Evolutionary conservation across 2,329 filamentous ascomycete genomes (phyloP).

Genomic region (Botryotinia globosa): DNA sequence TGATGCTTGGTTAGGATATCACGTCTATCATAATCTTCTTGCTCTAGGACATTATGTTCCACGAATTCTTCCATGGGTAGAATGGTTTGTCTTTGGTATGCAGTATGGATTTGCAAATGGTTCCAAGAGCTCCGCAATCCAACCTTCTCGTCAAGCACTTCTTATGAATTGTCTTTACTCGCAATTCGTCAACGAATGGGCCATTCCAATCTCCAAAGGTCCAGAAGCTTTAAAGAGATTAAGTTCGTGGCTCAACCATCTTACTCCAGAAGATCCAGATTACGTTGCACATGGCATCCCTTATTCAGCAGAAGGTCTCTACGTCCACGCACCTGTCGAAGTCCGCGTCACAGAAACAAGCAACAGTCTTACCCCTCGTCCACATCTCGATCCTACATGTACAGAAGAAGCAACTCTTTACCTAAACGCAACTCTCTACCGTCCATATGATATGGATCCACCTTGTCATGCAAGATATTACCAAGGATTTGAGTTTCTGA

Average conservation of each 20-base stretch:
- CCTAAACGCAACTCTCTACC: conserved; percentile 85
- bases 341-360: conserved; percentile 79
- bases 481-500: conserved; percentile 85
- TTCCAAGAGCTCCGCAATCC: conserved; percentile 67
- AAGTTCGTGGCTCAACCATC: conserved; percentile 75
- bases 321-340: conserved; percentile 86
- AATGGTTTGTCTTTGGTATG: conserved; percentile 97
- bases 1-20: conserved; percentile 76
- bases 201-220: conserved; percentile 78
- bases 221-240: conserved; percentile 83
- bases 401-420: conserved; percentile 73
- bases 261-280: conserved; percentile 59
- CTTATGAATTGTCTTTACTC: conserved; percentile 97
- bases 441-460: conserved; percentile 75
- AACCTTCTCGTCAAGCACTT: conserved; percentile 75
- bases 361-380: conserved; percentile 44
- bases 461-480: conserved; percentile 77
- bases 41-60: conserved; percentile 77
- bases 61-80: conserved; percentile 77
- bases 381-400: conserved; percentile 71
- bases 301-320: conserved; percentile 74
- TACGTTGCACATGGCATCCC: conserved; percentile 70
- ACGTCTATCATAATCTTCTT: conserved; percentile 88
- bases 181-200: conserved; percentile 99
- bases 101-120: conserved; percentile 86